Evolutionary conservation across 2,329 filamentous ascomycete genomes (phyloP), one percentile per base, ranked within the genome.

Genomic region (Fusarium illudens): DNA sequence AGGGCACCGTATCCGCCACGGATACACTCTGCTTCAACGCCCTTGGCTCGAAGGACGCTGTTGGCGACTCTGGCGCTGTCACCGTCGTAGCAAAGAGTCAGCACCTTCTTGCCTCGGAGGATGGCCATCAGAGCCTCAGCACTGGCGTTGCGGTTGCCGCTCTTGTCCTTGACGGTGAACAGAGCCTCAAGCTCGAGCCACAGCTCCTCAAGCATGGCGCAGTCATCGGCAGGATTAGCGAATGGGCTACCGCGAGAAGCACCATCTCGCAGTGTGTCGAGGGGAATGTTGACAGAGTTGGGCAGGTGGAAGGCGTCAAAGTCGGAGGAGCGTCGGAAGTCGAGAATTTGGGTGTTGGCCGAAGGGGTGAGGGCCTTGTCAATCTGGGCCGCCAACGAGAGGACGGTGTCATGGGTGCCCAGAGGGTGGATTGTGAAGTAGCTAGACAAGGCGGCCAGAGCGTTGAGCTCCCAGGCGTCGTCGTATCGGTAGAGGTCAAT

Each of bases 401-500:
- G 59, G 10, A 75, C 60, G 39, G 67, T 74, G 42, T 74, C 69
- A 3, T 70, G 68, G 10, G 71, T 69, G 4, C 65, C 64, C 3
- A 73, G 48, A 3, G 73, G 72, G 36, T 75, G 66, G 5, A 76
- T 64, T 3, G 64, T 64, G 50, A 73, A 75, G 42, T 82, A 82
- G 29, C 75, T 72, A 3, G 76, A 77, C 54, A 84, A 73, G 0
- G 80, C 78, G 0, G 79, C 74, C 4, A 77, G 62, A 1, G 82
- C 79, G 4, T 78, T 75, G 5, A 79, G 78, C 71, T 87, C 85
- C 85, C 86, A 87, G 32, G 79, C 79, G 67, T 86, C 83, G 57
- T 87, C 85, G 62, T 87, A 87, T 10, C 82, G 83, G 72, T 87
- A 82, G 6, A 83, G 77, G 61, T 87, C 85, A 19, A 86, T 83